phyloP scores from a whole-genome alignment of 306 rosid genomes.

The Datisca glomerata region DNA sequence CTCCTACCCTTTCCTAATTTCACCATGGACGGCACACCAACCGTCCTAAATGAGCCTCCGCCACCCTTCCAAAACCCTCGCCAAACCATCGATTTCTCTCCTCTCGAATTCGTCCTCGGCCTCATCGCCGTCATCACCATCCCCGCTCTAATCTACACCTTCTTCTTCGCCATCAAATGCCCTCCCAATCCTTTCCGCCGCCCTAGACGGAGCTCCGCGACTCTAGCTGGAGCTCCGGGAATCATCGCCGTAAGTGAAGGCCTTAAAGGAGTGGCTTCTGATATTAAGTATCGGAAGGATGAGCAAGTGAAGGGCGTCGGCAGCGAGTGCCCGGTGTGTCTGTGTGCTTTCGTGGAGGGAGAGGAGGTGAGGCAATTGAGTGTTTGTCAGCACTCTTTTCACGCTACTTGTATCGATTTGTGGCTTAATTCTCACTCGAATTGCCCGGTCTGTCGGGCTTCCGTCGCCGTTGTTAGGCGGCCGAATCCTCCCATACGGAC shows the following conservation, averaged over 20 bases:
- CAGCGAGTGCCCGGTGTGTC: conserved; percentile 67
- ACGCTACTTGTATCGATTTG: conserved; percentile 40
- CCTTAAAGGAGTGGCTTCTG: conserved; percentile 13
- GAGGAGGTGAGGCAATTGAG: conserved; percentile 52
- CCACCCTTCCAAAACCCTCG: conserved; percentile 27
- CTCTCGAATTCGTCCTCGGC: conserved; percentile 68
- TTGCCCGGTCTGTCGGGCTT: conserved; percentile 71
- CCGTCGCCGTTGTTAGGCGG: conserved; percentile 21
- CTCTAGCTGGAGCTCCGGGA: conserved; percentile 8
- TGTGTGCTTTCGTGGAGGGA: conserved; percentile 49
- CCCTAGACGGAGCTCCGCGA: conserved; percentile 11
- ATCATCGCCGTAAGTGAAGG: neutral
- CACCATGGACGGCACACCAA: conserved; percentile 36
- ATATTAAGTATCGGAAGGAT: conserved; percentile 32
- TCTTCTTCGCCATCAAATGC: conserved; percentile 53
- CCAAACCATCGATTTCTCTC: conserved; percentile 52
- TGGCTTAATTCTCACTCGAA: conserved; percentile 58
- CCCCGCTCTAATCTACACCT: conserved; percentile 59
- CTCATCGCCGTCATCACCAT: conserved; percentile 57
- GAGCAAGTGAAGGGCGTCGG: conserved; percentile 29
- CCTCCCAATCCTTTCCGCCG: conserved; percentile 25
- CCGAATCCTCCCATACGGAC: too few relatives aligned
- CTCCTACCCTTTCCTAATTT: too few relatives aligned
- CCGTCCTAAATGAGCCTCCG: conserved; percentile 20
- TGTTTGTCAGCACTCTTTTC: conserved; percentile 65